Evolutionary conservation across 2,329 filamentous ascomycete genomes (phyloP).

Genomic region (Colletotrichum godetiae): DNA sequence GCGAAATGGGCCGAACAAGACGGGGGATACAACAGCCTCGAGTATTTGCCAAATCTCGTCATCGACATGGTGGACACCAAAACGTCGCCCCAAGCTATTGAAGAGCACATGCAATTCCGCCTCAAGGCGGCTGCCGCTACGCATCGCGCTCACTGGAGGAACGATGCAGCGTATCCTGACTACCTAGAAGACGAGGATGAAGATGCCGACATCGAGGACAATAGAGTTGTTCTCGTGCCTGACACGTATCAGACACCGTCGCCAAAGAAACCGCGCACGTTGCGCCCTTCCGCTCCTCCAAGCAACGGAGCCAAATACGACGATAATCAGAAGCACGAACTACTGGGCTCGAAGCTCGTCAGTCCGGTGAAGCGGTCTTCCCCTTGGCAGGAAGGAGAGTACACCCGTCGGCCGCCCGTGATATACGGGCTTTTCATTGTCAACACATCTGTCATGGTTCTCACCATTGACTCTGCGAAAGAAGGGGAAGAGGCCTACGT

Average conservation of each 20-base stretch:
- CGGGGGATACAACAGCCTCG: constrained; percentile 48
- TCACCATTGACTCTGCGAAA: constrained; percentile 53
- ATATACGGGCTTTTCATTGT: constrained; percentile 57
- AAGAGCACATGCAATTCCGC: constrained; percentile 47
- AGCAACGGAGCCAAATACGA: neutral
- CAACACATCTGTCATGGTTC: constrained; percentile 50
- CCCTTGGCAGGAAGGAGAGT: neutral
- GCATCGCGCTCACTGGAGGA: constrained; percentile 50
- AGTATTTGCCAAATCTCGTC: constrained; percentile 52
- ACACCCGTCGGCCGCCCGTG: constrained; percentile 46
- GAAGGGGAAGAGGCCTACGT: constrained; percentile 47
- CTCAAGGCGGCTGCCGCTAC: constrained; percentile 49
- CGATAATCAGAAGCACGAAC: neutral
- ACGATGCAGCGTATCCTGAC: constrained; percentile 29
- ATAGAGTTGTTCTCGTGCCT: constrained; percentile 32
- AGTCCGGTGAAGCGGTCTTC: neutral
- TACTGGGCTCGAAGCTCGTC: neutral
- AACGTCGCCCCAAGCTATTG: constrained; percentile 44
- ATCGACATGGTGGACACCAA: constrained; percentile 49
- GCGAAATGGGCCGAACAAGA: constrained; percentile 56
- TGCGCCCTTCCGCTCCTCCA: neutral
- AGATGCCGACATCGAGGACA: constrained; percentile 28
- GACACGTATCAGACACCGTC: constrained; percentile 29
- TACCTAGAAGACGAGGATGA: constrained; percentile 21
- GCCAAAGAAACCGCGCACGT: neutral